Evolutionary conservation across 2,329 filamentous ascomycete genomes (phyloP).

Genomic region (Rutstroemia sp.): DNA sequence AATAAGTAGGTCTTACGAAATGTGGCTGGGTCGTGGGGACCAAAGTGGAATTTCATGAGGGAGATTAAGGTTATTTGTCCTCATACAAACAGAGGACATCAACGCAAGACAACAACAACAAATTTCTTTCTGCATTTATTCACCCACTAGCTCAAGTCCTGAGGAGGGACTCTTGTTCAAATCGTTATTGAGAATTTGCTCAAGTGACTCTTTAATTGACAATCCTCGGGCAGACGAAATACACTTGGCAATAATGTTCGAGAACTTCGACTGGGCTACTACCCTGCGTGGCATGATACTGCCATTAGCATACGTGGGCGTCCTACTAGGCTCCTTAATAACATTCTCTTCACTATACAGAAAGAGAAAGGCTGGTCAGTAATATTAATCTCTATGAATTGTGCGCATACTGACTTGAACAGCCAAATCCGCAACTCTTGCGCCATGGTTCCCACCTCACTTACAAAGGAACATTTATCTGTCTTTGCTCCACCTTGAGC

Average conservation of each 20-base stretch:
- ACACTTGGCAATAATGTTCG: slow-evolving; percentile 20
- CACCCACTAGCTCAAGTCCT: no score
- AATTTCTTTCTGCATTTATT: no score
- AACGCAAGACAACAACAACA: no score
- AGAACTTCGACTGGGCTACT: slow-evolving; percentile 59
- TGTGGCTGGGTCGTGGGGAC: no score
- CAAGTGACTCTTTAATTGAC: no score
- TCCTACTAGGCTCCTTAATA: slow-evolving; percentile 80
- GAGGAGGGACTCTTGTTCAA: no score
- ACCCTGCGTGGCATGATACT: slow-evolving; percentile 58
- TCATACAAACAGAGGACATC: no score
- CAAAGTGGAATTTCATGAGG: no score
- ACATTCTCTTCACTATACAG: slow-evolving; percentile 92
- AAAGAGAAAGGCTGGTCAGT: slow-evolving; percentile 77
- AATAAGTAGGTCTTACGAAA: no score
- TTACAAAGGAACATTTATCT: slow-evolving; percentile 92
- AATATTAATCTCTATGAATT: neutral
- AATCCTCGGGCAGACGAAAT: neutral
- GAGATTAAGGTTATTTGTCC: no score
- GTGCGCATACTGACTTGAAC: neutral
- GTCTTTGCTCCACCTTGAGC: slow-evolving; percentile 74
- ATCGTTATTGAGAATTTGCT: no score
- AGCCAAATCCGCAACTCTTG: slow-evolving; percentile 77
- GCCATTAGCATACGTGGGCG: slow-evolving; percentile 81
- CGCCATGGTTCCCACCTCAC: slow-evolving; percentile 90